Evolutionary conservation across 768 basidiomycete species (phyloP), one percentile per base, ranked within the genome.

Genomic region (Kwoniella mangroviensis): DNA sequence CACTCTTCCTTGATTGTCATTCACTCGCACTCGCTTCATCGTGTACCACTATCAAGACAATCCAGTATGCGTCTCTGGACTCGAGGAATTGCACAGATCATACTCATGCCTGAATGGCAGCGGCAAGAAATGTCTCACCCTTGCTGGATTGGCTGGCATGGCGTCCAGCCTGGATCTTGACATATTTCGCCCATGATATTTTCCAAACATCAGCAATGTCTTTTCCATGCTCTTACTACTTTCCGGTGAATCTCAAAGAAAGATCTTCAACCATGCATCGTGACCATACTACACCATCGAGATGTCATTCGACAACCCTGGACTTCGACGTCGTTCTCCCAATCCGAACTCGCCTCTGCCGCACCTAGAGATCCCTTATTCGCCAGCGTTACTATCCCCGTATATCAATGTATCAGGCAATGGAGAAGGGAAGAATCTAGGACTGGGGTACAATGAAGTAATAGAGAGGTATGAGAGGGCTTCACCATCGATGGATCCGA

Each of bases 311-410:
- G 59, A 67, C 57, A 42, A 41, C 34, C 28, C 55, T 26, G 72
- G 72, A 12, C 67, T 77, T 24, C 55, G 76, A 63, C 62, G 70
- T 12, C 70, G 76, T 19, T 77, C 76, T 3, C 76, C 76, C 2
- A 77, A 77, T 49, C 76, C 76, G 15, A 71, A 73, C 53, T 73
- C 76, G 9, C 73, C 76, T 9, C 21, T 67, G 21, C 70, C 61
- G 22, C 59, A 67, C 3, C 60, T 52, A 17, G 65, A 66, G 2
- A 60, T 63, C 26, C 68, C 70, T 6, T 70, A 73, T 42, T 71
- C 73, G 4, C 71, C 71, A 45, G 67, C 51, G 11, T 55, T 69
- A 7, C 67, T 76, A 10, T 74, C 75, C 40, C 75, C 75, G 6
- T 73, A 69, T 51, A 55, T 62, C 53, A 28, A 67, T 42, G 26